These are phyloP conservation scores for Yamadazyma friedrichii DNA, from an alignment of 1,139 yeast genomes.

Conservation along the genomic window DNA sequence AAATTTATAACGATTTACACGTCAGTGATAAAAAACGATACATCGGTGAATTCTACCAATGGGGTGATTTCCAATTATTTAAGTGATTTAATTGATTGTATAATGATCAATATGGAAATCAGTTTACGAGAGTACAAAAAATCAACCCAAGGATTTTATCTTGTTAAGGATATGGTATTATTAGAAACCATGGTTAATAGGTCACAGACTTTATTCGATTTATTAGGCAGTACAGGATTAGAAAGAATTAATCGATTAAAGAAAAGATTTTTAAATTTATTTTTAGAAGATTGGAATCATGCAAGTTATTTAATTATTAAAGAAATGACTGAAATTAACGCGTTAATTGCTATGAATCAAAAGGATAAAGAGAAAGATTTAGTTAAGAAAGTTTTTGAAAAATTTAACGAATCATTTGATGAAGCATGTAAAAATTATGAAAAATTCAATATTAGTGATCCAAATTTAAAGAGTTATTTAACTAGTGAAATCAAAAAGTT, in stretches of 20 bases:
- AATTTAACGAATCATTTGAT: constrained; percentile 82
- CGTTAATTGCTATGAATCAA: constrained; percentile 24
- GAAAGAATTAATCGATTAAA: constrained; percentile 67
- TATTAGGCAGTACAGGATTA: constrained; percentile 63
- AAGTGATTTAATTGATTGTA: constrained; percentile 74
- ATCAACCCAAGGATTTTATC: constrained; percentile 63
- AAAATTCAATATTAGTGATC: constrained; percentile 64
- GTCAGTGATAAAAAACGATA: constrained; percentile 40
- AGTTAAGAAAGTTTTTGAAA: constrained; percentile 80
- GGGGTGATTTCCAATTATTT: constrained; percentile 55
- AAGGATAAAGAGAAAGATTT: constrained; percentile 69
- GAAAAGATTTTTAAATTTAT: constrained; percentile 72
- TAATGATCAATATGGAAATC: constrained; percentile 58
- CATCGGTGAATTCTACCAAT: constrained; percentile 31
- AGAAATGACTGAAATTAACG: constrained; percentile 62
- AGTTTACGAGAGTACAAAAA: constrained; percentile 52
- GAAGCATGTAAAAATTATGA: constrained; percentile 65
- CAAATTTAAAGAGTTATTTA: constrained; percentile 57
- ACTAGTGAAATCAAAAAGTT: constrained; percentile 66
- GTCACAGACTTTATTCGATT: constrained; percentile 48
- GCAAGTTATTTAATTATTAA: constrained; percentile 70
- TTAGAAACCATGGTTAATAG: constrained; percentile 73
- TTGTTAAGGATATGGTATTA: constrained; percentile 69
- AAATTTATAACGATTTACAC: constrained; percentile 50
- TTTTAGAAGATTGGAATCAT: constrained; percentile 81